Evolutionary conservation across 2,329 filamentous ascomycete species (phyloP), one percentile per base, ranked within the genome.

Genomic region (Hypomyces perniciosus): DNA sequence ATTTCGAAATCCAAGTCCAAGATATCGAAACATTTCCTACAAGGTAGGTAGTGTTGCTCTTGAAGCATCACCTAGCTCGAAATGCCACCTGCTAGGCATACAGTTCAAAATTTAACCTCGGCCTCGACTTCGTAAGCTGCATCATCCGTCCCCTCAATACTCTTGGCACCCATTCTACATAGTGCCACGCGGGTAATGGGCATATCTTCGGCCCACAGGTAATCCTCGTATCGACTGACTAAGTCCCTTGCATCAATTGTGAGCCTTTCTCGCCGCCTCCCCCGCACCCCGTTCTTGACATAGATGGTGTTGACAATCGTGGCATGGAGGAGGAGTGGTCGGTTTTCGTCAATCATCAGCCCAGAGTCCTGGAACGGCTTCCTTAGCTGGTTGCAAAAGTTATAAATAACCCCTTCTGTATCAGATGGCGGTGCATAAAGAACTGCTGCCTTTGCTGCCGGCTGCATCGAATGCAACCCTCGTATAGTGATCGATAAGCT

Each of bases 261-360:
- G 57, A 77, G 50, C 58, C 62, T 72, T 53, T 73, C 68, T 9
- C 61, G 62, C 35, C 62, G 62, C 66, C 54, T 68, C 58, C 33
- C 56, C 56, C 51, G 59, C 58, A 61, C 56, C 47, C 53, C 56
- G 48, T 56, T 57, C 62, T 76, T 80, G 40, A 83, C 82, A 64
- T 96, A 95, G 10, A 90, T 80, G 0, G 90, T 95, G 66, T 96
- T 96, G 46, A 93, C 70, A 4, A 96, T 72, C 0, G 92, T 96
- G 13, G 88, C 90, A 64, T 96, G 92, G 46, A 96, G 69, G 20
- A 88, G 77, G 55, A 96, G 66, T 6, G 81, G 78, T 49, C 88
- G 72, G 9, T 72, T 68, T 28, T 88, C 84, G 1, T 73, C 69
- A 0, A 74, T 63, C 61, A 90, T 70, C 8, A 87, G 66, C 1